Conservation (phyloP, 768 basidiomycete genomes). For the Lepiota subincarnata region DNA sequence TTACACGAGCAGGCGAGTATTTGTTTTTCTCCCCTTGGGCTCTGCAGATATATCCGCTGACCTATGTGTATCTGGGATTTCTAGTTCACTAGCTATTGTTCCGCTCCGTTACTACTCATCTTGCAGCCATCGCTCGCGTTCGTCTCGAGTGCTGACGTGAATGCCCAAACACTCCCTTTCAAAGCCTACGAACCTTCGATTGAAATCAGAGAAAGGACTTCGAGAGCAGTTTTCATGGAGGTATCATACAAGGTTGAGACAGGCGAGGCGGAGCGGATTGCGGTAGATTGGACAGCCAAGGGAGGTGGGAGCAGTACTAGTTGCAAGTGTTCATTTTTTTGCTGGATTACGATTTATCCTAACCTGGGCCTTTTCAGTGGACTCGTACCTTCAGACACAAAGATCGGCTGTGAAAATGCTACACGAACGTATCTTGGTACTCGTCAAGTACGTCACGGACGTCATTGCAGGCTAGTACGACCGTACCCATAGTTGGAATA, state of each 20-base stretch:
- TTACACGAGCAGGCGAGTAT: constrained; percentile 79
- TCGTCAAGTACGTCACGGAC: constrained; percentile 82
- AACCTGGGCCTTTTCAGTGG: constrained; percentile 48
- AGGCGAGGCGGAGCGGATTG: constrained; percentile 97
- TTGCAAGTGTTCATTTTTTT: constrained; percentile 43
- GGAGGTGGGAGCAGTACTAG: constrained; percentile 81
- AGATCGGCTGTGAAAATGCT: constrained; percentile 96
- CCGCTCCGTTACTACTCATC: constrained; percentile 85
- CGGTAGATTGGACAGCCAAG: constrained; percentile 92
- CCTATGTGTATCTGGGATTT: background rate
- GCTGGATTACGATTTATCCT: background rate
- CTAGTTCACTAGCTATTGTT: constrained; percentile 84
- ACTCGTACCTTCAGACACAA: constrained; percentile 87
- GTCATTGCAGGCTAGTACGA: constrained; percentile 61
- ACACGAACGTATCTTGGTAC: constrained; percentile 80
- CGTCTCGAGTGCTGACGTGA: constrained; percentile 44
- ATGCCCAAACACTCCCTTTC: constrained; percentile 78
- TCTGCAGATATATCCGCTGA: background rate
- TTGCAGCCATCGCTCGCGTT: constrained; percentile 53
- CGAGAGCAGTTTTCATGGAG: constrained; percentile 78
- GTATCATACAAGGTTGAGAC: constrained; percentile 89
- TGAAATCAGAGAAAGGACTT: constrained; percentile 75
- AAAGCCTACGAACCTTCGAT: constrained; percentile 92
- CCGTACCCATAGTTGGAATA: background rate
- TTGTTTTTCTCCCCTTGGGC: background rate